Conservation (phyloP, 2,329 filamentous ascomycete species). For the Ceratocystiopsis sp. region DNA sequence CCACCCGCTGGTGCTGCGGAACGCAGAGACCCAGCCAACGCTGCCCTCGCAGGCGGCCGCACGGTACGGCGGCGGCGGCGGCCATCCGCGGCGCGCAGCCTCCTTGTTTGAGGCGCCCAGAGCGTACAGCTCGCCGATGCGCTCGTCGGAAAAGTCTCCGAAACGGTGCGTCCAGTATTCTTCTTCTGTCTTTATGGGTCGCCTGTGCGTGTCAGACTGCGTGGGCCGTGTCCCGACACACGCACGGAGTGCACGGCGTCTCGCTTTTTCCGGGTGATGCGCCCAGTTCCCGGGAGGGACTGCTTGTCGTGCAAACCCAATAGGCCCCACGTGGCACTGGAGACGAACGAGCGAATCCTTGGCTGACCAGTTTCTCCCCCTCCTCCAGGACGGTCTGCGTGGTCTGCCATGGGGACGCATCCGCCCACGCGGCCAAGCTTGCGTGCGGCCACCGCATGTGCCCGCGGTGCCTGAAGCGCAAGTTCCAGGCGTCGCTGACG, state of each 20-base stretch:
- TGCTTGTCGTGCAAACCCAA: too few species aligned
- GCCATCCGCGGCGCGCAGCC: constrained; percentile 17
- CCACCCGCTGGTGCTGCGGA: constrained; percentile 3
- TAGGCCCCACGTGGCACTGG: not conserved
- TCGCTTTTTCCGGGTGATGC: not conserved
- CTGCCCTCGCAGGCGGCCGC: constrained; percentile 18
- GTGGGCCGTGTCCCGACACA: too few species aligned
- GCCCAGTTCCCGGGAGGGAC: too few species aligned
- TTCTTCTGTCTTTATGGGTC: too few species aligned
- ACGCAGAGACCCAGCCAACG: constrained; percentile 17
- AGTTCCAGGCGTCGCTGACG: constrained; percentile 58
- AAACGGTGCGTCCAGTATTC: constrained; percentile 11
- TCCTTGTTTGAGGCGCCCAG: constrained; percentile 19
- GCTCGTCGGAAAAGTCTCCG: constrained; percentile 9
- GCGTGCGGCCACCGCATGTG: constrained; percentile 74
- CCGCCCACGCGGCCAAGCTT: constrained; percentile 49
- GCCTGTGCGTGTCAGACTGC: too few species aligned
- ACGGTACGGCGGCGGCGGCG: constrained; percentile 18
- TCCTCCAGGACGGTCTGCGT: constrained; percentile 48
- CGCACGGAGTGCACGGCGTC: not conserved
- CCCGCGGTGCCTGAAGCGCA: constrained; percentile 52
- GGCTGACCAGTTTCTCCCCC: not conserved
- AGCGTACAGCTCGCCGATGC: constrained; percentile 12
- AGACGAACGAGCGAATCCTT: not conserved
- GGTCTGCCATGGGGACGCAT: constrained; percentile 48